These are phyloP conservation scores for Aphanocladium album DNA, from an alignment of 2,329 filamentous ascomycete species.

Conservation along the genomic window DNA sequence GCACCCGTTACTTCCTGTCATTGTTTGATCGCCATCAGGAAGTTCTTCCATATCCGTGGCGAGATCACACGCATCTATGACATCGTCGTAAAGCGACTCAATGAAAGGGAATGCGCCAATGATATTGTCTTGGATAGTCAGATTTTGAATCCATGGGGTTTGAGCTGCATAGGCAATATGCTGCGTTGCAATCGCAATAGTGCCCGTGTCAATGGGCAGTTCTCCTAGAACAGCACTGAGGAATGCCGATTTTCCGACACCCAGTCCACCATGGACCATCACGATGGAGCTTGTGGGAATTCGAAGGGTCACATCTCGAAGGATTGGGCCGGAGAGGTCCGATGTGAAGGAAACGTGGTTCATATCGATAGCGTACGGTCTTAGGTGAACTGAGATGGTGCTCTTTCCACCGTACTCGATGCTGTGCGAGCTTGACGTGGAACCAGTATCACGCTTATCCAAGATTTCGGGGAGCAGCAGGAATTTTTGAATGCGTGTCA, in stretches of 20 bases:
- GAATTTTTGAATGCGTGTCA: conserved; percentile 5
- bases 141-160: conserved; percentile 30
- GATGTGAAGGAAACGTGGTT: neutral
- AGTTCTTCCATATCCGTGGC: conserved; percentile 23
- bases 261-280: conserved; percentile 27
- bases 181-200: conserved; percentile 19
- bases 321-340: neutral
- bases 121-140: conserved; percentile 30
- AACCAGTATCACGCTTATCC: neutral
- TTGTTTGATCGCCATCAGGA: conserved; percentile 21
- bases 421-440: neutral
- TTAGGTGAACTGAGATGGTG: neutral
- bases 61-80: conserved; percentile 31
- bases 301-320: neutral
- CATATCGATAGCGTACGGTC: neutral
- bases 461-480: neutral
- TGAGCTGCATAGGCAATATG: conserved; percentile 27
- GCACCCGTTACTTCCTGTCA: conserved; percentile 22
- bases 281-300: conserved; percentile 22
- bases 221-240: conserved; percentile 29
- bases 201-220: conserved; percentile 18
- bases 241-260: conserved; percentile 28
- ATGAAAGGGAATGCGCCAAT: conserved; percentile 29
- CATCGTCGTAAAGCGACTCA: conserved; percentile 25
- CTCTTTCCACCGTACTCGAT: neutral